Percentiles rank a stretch among this genome's conserved stretches.
Conservation (phyloP, 495 filamentous ascomycete species). For the Talaromyces nanjingensis region DNA sequence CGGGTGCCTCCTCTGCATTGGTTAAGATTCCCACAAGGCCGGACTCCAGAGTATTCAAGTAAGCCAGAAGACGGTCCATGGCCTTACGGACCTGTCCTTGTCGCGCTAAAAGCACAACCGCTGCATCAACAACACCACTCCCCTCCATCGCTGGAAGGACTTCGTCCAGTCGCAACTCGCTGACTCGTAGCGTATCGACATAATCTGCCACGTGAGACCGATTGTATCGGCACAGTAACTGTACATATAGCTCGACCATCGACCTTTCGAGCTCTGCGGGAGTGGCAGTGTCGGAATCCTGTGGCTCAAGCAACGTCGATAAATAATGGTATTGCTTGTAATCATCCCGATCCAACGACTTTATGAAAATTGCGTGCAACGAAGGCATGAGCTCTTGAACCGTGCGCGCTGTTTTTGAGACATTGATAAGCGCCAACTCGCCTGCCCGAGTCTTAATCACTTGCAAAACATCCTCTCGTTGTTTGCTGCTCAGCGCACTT, state of each 20-base stretch:
- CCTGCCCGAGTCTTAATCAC: slow-evolving; percentile 63
- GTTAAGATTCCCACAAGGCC: slow-evolving; percentile 67
- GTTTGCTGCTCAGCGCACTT: slow-evolving; percentile 63
- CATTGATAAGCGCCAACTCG: slow-evolving; percentile 64
- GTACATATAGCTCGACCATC: slow-evolving; percentile 82
- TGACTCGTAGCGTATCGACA: slow-evolving; percentile 68
- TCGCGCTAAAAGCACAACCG: slow-evolving; percentile 81
- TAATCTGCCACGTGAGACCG: slow-evolving; percentile 78
- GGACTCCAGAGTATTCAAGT: slow-evolving; percentile 71
- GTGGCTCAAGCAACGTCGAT: slow-evolving; percentile 67
- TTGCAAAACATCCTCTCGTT: slow-evolving; percentile 64
- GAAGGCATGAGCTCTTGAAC: slow-evolving; percentile 60
- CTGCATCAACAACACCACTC: slow-evolving; percentile 86
- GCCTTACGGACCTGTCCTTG: slow-evolving; percentile 81
- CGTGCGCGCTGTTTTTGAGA: slow-evolving; percentile 58
- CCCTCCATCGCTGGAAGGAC: slow-evolving; percentile 83
- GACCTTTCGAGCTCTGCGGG: slow-evolving; percentile 25
- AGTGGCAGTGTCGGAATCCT: slow-evolving; percentile 16
- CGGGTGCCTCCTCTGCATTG: slow-evolving; percentile 45
- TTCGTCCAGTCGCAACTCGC: slow-evolving; percentile 72
- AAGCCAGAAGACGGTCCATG: slow-evolving; percentile 73
- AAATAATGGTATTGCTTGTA: slow-evolving; percentile 72
- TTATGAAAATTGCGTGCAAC: slow-evolving; percentile 63
- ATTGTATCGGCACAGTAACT: slow-evolving; percentile 81
- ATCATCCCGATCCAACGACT: slow-evolving; percentile 54